phyloP scores from a whole-genome alignment of 2,329 filamentous ascomycete genomes.

The Drechslera avenae region DNA sequence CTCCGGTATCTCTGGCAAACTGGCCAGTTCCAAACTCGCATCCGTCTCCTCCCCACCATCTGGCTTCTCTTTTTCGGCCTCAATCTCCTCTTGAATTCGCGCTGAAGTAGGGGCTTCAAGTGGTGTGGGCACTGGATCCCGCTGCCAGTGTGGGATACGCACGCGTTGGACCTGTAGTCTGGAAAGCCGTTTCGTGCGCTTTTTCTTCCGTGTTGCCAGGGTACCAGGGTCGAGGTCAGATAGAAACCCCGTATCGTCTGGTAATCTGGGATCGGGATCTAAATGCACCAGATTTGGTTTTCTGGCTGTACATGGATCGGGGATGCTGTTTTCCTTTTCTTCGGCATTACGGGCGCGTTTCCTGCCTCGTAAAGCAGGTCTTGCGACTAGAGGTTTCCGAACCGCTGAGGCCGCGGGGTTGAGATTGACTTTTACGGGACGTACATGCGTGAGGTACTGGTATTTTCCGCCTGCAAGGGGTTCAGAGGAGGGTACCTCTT shows the following conservation, averaged over 20 bases:
- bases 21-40: background rate
- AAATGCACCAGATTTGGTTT: background rate
- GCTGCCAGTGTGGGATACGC: conserved; percentile 10
- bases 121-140: background rate
- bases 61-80: too few species aligned
- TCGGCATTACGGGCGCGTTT: too few species aligned
- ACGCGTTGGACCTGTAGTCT: conserved; percentile 1
- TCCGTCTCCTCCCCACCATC: too few species aligned
- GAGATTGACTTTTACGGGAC: conserved; percentile 7
- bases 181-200: conserved; percentile 4
- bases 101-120: background rate
- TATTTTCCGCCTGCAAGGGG: conserved; percentile 10
- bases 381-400: background rate
- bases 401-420: conserved; percentile 5
- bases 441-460: conserved; percentile 7
- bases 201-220: background rate
- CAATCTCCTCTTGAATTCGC: background rate
- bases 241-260: conserved; percentile 10
- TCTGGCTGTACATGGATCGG: background rate
- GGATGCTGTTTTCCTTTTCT: conserved; percentile 5
- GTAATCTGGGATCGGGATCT: conserved; percentile 5
- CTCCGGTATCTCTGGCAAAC: background rate
- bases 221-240: conserved; percentile 8
- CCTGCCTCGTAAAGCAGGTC: background rate
- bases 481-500: conserved; percentile 2